Evolutionary conservation across 1,284 basidiomycete species (phyloP), one percentile per base, ranked within the genome.

Genomic region (Testicularia cyperi): DNA sequence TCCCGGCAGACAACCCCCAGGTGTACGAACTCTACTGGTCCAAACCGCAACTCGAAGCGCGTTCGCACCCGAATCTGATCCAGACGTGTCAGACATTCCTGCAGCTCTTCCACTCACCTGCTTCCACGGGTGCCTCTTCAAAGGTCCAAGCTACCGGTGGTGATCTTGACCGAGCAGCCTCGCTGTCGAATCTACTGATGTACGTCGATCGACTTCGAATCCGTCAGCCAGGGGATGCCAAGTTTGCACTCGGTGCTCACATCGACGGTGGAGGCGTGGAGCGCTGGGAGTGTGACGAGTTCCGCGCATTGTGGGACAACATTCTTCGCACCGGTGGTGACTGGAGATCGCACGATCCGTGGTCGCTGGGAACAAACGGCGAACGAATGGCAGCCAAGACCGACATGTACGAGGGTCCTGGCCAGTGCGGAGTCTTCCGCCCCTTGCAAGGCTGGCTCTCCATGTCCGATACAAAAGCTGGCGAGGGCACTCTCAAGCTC

Each of bases 171-270:
- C 36, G 25, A 13, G 81, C 82, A 14, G 78, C 85, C 29, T 81
- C 81, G 43, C 80, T 88, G 20, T 67, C 74, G 6, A 83, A 80
- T 1, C 86, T 86, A 0, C 77, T 90, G 16, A 82, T 82, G 1
- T 90, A 90, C 75, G 86, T 83, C 43, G 88, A 90, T 75, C 80
- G 88, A 9, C 78, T 90, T 18, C 81, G 87, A 1, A 86, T 90
- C 32, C 81, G 88, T 5, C 81, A 81, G 24, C 87, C 88, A 0
- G 88, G 88, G 0, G 87, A 88, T 60, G 76, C 79, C 7, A 80
- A 81, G 35, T 90, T 89, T 82, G 80, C 81, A 6, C 78, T 89
- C 4, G 86, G 85, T 0, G 84, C 87, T 4, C 88, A 90, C 66
- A 80, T 87, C 35, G 88, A 90, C 68, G 85, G 85, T 0, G 88